Conservation (phyloP, 257 asterid species). For the Solanum verrucosum region DNA sequence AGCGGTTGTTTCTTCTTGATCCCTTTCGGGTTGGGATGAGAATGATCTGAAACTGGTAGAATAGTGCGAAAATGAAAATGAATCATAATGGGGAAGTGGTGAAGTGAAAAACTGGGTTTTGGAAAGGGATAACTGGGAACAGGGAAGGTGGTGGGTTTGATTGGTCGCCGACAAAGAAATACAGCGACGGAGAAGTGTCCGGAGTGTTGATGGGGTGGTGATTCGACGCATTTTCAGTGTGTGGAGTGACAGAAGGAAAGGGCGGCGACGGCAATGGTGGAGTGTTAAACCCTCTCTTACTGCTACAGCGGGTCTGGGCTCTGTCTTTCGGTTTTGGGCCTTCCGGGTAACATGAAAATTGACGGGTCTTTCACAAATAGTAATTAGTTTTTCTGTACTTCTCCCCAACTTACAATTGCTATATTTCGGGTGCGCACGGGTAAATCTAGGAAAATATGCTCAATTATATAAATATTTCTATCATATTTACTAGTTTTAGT, state of each 20-base stretch:
- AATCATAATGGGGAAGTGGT: background rate
- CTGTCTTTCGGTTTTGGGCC: background rate
- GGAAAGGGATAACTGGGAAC: background rate
- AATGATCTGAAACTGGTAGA: constrained; percentile 21
- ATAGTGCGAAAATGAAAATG: constrained; percentile 1
- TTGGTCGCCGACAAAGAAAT: constrained; percentile 16
- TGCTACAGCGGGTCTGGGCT: background rate
- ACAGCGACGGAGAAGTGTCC: constrained; percentile 31
- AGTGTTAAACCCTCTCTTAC: background rate
- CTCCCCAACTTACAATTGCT: too few relatives aligned
- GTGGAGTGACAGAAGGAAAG: background rate
- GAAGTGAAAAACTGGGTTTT: constrained; percentile 3
- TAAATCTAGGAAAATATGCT: too few relatives aligned
- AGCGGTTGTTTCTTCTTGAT: constrained; percentile 14
- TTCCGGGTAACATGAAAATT: background rate
- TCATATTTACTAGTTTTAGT: too few relatives aligned
- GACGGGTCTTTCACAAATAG: background rate
- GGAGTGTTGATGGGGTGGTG: constrained; percentile 29
- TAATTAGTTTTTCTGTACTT: too few relatives aligned
- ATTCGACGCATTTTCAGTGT: constrained; percentile 50
- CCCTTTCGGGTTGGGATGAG: constrained; percentile 17
- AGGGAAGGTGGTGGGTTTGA: constrained; percentile 6
- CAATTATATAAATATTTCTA: too few relatives aligned
- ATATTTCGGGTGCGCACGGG: too few relatives aligned
- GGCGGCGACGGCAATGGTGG: background rate